Base-by-base conservation (phyloP, 805 yeast species). In the Starmerella asiatica region DNA sequence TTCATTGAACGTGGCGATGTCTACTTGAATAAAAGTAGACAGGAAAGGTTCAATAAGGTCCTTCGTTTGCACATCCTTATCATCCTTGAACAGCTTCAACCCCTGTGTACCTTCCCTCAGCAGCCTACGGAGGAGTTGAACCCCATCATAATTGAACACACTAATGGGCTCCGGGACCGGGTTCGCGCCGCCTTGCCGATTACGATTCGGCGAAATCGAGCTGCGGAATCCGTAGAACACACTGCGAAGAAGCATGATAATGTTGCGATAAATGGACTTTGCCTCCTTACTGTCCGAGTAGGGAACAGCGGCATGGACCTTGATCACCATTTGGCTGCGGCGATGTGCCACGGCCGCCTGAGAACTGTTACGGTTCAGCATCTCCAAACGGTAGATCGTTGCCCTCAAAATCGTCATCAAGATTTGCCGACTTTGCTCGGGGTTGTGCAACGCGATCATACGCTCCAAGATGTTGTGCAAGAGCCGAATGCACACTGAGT, bases 21-120 rank as follows among this genome's bases (percentile, higher is more conserved):
- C 99, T 40, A 93, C 72, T 55, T 84, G 94, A 49, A 85, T 82
- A 59, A 84, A 91, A 51, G 91, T 82, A 1, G 94, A 79, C 0
- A 95, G 95, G 56, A 91, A 75, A 3, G 85, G 78, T 55, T 93
- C 98, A 94, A 91, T 85, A 42, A 86, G 64, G 52, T 91, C 98
- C 51, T 86, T 84, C 43, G 86, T 95, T 50, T 84, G 85, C 1
- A 93, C 76, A 0, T 93, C 15, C 23, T 26, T 31, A 15, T 34
- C 43, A 16, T 32, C 21, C 0, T 86, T 75, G 55, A 85, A 91
- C 52, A 82, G 80, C 46, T 75, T 63, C 52, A 88, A 68, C 18
- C 95, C 94, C 27, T 73, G 59, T 14, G 86, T 74, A 37, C 94
- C 86, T 51, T 93, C 94, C 44, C 82, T 71, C 60, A 85, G 85